Evolutionary conservation across 768 basidiomycete genomes (phyloP), one percentile per base, ranked within the genome.

Genomic region (Dioszegia crocea): DNA sequence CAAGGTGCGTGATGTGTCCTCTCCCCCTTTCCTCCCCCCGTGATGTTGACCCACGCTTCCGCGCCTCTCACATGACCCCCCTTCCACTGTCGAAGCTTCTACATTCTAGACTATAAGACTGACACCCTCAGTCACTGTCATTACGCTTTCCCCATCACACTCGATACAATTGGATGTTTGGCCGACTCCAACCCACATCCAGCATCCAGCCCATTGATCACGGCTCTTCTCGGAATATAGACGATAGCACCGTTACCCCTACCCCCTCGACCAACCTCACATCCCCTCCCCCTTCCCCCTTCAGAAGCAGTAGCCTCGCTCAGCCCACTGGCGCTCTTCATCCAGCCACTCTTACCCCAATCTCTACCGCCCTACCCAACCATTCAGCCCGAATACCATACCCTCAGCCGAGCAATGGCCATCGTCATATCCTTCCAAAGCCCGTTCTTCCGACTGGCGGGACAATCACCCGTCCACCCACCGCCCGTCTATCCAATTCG

Each of bases 301-400:
- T 43, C 40, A 43, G 6, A 6, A 33, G 8, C 33, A 33, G 14
- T 33, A 33, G 8, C 6, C 33, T 43, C n/a, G 9, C 49, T 4
- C 36, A 24, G 23, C 51, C 51, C 6, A 53, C 51, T 4, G 51
- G 51, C 36, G 51, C 51, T 27, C 24, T 53, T 9, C 51, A 53
- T 23, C 51, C 51, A 6, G 49, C 49, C 3, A 38, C 36, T 19
- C 51, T 53, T 24, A 27, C 39, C 19, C 51, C 39, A 8, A 4
- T 40, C 51, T 53, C 51, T 12, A 8, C 51, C 19, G 11, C 38
- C 24, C 51, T 23, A 14, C n/a, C n/a, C n/a, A n/a, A n/a, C n/a
- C n/a, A n/a, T n/a, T 33, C 33, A 6, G 6, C 14, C 14, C 33
- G 33, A 33, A 6, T 6, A 6, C 33, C 6, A 6, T 33, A 33